Conservation (phyloP, 2,329 filamentous ascomycete genomes). For the Colletotrichum lupini region DNA sequence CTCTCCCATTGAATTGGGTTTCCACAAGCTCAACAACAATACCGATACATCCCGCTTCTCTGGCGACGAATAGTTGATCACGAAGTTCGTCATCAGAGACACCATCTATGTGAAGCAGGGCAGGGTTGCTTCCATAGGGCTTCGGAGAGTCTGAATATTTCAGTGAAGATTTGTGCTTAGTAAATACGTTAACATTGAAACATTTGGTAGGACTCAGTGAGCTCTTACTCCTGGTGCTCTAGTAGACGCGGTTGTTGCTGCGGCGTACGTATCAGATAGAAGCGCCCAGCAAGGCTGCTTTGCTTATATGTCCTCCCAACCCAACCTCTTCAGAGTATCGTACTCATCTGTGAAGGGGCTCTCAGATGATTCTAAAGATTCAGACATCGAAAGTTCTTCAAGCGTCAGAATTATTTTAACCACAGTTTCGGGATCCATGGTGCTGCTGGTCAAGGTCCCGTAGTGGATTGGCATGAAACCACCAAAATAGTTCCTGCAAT, state of each 20-base stretch:
- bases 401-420: slow-evolving; percentile 39
- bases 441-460: slow-evolving; percentile 33
- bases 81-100: slow-evolving; percentile 34
- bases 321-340: slow-evolving; percentile 35
- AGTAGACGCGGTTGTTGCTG: slow-evolving; percentile 32
- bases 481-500: slow-evolving; percentile 35
- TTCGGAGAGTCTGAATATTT: not conserved
- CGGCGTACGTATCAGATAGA: slow-evolving; percentile 39
- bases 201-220: rapidly evolving
- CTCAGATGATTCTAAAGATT: slow-evolving; percentile 35
- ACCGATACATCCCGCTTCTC: slow-evolving; percentile 38
- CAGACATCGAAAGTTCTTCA: slow-evolving; percentile 28
- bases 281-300: slow-evolving; percentile 38
- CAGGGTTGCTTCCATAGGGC: slow-evolving; percentile 34
- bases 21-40: slow-evolving; percentile 40
- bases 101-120: slow-evolving; percentile 36
- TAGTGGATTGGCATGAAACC: slow-evolving; percentile 39
- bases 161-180: not conserved
- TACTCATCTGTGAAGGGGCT: slow-evolving; percentile 33
- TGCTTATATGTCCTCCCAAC: slow-evolving; percentile 38
- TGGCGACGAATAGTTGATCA: slow-evolving; percentile 36
- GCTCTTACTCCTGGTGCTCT: slow-evolving; percentile 34
- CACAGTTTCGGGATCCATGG: slow-evolving; percentile 37
- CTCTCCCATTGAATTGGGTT: slow-evolving; percentile 39
- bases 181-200: not conserved